A percentile compares a stretch with the other conserved stretches of the same genome.
phyloP scores from a whole-genome alignment of 345 rosid species.

The Gossypium rotundifolium region DNA sequence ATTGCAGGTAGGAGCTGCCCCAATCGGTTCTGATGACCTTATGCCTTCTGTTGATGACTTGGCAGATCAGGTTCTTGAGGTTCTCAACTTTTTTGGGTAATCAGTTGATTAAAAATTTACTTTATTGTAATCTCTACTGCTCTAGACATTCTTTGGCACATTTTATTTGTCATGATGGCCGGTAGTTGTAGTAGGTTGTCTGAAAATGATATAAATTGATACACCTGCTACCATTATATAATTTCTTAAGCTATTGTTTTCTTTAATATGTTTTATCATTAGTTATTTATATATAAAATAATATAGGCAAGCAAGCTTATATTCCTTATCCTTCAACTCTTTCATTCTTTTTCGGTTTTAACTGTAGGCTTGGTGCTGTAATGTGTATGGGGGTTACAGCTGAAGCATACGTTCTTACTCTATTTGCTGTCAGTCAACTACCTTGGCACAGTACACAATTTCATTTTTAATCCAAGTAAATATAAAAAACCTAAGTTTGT shows the following conservation, averaged over 20 bases:
- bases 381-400: slow-evolving; percentile 99
- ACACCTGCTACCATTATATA: neutral
- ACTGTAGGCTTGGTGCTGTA: slow-evolving; percentile 74
- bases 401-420: slow-evolving; percentile 92
- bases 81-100: slow-evolving; percentile 95
- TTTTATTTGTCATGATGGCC: slow-evolving; percentile 8
- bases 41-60: slow-evolving; percentile 86
- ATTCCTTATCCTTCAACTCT: neutral
- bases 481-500: neutral
- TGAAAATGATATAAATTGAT: slow-evolving; percentile 14
- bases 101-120: slow-evolving; percentile 5
- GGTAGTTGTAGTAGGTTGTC: slow-evolving; percentile 2
- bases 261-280: neutral
- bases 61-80: slow-evolving; percentile 83
- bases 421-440: slow-evolving; percentile 72
- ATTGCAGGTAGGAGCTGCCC: slow-evolving; percentile 93
- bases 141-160: neutral
- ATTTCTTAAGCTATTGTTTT: slow-evolving; percentile 1
- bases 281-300: neutral
- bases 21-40: slow-evolving; percentile 47
- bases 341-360: neutral
- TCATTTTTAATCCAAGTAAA: neutral
- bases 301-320: slow-evolving; percentile 6
- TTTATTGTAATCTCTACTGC: slow-evolving; percentile 6
- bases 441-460: neutral